Conservation (phyloP, 208 protist species). For the Trypanosoma boissoni region DNA sequence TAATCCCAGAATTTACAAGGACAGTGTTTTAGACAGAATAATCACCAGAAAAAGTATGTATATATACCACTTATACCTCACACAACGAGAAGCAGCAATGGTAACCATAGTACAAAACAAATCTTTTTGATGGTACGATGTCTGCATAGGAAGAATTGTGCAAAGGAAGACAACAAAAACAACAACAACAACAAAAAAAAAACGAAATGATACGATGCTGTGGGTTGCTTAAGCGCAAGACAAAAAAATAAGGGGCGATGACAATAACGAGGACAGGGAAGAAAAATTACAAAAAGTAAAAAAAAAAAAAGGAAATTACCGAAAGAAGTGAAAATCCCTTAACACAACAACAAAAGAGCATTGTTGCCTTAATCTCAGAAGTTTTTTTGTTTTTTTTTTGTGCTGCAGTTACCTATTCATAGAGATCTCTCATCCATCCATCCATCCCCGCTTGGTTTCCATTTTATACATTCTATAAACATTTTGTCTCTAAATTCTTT, state of each 20-base stretch:
- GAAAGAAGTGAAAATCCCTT: neutral
- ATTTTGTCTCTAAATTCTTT: too few relatives aligned
- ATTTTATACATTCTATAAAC: too few relatives aligned
- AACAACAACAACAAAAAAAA: slow-evolving; percentile 9
- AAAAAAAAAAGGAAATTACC: slow-evolving; percentile 12
- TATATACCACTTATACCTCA: too few relatives aligned
- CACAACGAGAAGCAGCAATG: too few relatives aligned
- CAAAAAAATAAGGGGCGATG: too few relatives aligned
- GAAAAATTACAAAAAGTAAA: slow-evolving; percentile 13
- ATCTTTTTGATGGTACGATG: too few relatives aligned
- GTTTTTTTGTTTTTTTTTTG: neutral
- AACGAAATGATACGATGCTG: slow-evolving; percentile 6
- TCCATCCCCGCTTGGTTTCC: too few relatives aligned
- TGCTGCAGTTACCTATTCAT: neutral
- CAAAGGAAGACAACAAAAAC: too few relatives aligned
- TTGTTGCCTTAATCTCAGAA: neutral
- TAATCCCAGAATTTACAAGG: neutral
- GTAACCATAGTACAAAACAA: too few relatives aligned
- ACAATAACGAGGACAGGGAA: too few relatives aligned
- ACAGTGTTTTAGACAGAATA: neutral
- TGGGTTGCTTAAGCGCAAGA: too few relatives aligned
- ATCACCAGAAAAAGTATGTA: neutral
- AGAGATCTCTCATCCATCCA: neutral
- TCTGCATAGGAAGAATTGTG: too few relatives aligned
- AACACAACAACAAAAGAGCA: slow-evolving; percentile 4